These are phyloP conservation scores for Capronia epimyces DNA, from an alignment of 2,329 filamentous ascomycete species.

Conservation along the genomic window DNA sequence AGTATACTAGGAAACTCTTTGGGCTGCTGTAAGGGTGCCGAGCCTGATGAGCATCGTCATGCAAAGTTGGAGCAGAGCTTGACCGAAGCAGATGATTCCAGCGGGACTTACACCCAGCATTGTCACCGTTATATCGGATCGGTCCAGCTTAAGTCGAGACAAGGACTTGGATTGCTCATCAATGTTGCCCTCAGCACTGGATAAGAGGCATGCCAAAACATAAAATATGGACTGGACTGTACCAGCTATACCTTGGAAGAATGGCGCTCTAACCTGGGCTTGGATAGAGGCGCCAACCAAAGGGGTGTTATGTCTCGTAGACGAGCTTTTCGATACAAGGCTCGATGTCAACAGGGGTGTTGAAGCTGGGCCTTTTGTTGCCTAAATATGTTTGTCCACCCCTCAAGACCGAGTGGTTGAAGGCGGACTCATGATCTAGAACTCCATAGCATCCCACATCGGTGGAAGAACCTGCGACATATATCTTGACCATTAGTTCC, in stretches of 20 bases:
- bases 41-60: constrained; percentile 45
- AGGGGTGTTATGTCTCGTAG: constrained; percentile 42
- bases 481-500: constrained; percentile 57
- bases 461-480: constrained; percentile 59
- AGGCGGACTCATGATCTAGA: constrained; percentile 49
- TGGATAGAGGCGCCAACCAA: constrained; percentile 67
- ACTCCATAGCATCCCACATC: constrained; percentile 59
- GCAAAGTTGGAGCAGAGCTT: constrained; percentile 54
- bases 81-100: constrained; percentile 59
- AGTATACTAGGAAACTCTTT: constrained; percentile 18
- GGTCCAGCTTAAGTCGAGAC: constrained; percentile 7
- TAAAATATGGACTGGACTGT: constrained; percentile 47
- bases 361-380: constrained; percentile 46
- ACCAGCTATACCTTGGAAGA: constrained; percentile 48
- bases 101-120: neutral
- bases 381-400: constrained; percentile 39
- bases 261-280: constrained; percentile 59
- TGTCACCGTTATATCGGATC: neutral
- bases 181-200: constrained; percentile 11
- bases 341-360: constrained; percentile 68
- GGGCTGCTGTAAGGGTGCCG: constrained; percentile 26
- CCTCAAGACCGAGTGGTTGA: constrained; percentile 56
- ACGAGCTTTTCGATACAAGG: constrained; percentile 56
- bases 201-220: constrained; percentile 43
- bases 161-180: neutral